Percentiles rank a stretch among this genome's conserved stretches.
phyloP scores from a whole-genome alignment of 352 stramenopile genomes.

The Phytophthora agathidicida region DNA sequence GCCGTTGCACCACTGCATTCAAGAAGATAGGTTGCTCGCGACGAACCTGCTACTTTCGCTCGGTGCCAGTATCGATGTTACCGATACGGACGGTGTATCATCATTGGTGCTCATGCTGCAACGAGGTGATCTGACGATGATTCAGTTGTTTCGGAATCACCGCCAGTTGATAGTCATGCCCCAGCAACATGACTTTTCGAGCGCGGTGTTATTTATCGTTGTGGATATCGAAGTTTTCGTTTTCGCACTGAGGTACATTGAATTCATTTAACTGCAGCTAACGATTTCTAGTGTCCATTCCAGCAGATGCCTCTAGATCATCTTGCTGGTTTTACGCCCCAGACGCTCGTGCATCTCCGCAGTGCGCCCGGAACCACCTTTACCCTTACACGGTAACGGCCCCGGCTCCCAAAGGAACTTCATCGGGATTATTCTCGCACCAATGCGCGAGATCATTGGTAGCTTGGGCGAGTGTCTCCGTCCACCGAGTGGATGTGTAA shows the following conservation, averaged over 20 bases:
- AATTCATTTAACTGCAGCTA: too few relatives aligned
- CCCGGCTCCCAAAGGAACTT: too few relatives aligned
- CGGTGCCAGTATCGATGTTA: slow-evolving; percentile 21
- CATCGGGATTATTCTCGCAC: too few relatives aligned
- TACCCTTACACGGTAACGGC: too few relatives aligned
- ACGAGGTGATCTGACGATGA: slow-evolving; percentile 8
- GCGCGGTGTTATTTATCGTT: slow-evolving; percentile 13
- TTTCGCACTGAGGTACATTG: slow-evolving; percentile 8
- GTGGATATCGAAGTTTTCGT: slow-evolving; percentile 11
- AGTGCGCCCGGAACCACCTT: too few relatives aligned
- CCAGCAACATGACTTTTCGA: slow-evolving; percentile 14
- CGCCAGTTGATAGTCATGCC: slow-evolving; percentile 22
- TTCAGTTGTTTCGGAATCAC: slow-evolving; percentile 35
- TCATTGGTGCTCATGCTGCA: slow-evolving; percentile 15
- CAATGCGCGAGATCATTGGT: too few relatives aligned
- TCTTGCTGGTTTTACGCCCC: too few relatives aligned
- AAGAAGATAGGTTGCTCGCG: slow-evolving; percentile 20
- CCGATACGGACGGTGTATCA: not conserved
- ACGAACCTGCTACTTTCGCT: slow-evolving; percentile 17
- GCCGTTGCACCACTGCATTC: slow-evolving; percentile 25
- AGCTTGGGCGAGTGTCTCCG: too few relatives aligned
- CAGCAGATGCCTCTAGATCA: too few relatives aligned
- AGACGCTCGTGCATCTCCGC: too few relatives aligned
- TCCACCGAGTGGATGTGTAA: too few relatives aligned
- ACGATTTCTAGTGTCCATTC: too few relatives aligned